A percentile compares a stretch with the other conserved stretches of the same genome.
phyloP scores from a whole-genome alignment of 352 stramenopile species.

The Phytophthora melonis region DNA sequence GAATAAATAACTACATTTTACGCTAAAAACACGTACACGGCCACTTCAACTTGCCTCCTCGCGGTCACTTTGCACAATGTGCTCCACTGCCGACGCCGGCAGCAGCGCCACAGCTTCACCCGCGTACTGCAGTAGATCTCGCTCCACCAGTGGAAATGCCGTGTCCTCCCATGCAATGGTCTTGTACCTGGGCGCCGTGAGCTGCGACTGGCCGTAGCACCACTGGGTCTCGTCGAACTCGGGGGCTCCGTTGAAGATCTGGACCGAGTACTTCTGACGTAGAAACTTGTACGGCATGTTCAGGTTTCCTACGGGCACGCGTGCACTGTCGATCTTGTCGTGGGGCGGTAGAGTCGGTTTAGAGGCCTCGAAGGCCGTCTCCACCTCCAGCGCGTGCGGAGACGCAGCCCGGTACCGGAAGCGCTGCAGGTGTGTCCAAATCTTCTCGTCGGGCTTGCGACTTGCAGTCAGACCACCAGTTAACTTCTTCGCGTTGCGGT shows the following conservation, averaged over 20 bases:
- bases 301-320: slow-evolving; percentile 18
- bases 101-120: slow-evolving; percentile 42
- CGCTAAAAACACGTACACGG: slow-evolving; percentile 8
- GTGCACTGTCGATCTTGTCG: slow-evolving; percentile 17
- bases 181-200: slow-evolving; percentile 34
- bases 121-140: slow-evolving; percentile 43
- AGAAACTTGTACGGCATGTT: slow-evolving; percentile 40
- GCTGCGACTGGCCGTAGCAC: slow-evolving; percentile 54
- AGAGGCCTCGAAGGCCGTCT: slow-evolving; percentile 11
- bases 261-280: slow-evolving; percentile 47
- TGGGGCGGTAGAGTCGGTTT: slow-evolving; percentile 16
- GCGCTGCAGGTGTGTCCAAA: slow-evolving; percentile 53
- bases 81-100: slow-evolving; percentile 12
- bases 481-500: slow-evolving; percentile 62
- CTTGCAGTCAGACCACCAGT: slow-evolving; percentile 19
- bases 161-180: slow-evolving; percentile 49
- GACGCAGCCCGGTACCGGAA: slow-evolving; percentile 44
- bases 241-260: slow-evolving; percentile 52
- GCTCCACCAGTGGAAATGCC: slow-evolving; percentile 39
- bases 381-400: slow-evolving; percentile 15
- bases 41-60: slow-evolving; percentile 34
- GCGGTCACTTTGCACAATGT: slow-evolving; percentile 29
- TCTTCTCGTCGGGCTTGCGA: slow-evolving; percentile 21
- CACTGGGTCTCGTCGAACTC: slow-evolving; percentile 46
- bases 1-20: slow-evolving; percentile 35